phyloP scores from a whole-genome alignment of 2,329 filamentous ascomycete species.

The Dissoconium aciculare region DNA sequence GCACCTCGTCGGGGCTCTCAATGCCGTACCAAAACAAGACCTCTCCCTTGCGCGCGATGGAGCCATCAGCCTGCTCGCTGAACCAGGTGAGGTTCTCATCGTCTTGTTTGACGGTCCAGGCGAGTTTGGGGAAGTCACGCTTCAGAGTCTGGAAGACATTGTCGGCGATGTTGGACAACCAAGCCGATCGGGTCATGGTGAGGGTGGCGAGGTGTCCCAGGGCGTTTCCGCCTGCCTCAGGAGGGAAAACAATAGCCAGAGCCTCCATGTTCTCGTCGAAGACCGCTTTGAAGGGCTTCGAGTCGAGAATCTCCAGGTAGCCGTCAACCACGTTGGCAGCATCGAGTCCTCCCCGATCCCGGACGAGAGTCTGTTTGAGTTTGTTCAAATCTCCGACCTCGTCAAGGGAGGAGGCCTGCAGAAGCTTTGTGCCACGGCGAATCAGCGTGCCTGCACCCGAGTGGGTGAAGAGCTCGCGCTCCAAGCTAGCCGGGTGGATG shows the following conservation, averaged over 20 bases:
- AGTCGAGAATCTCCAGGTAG: constrained; percentile 65
- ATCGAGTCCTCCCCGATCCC: constrained; percentile 69
- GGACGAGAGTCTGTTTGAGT: constrained; percentile 67
- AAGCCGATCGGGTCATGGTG: constrained; percentile 84
- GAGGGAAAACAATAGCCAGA: constrained; percentile 72
- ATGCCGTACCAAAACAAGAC: constrained; percentile 96
- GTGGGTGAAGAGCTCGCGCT: constrained; percentile 94
- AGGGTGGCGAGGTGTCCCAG: constrained; percentile 78
- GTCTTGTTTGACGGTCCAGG: constrained; percentile 92
- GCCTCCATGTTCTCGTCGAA: constrained; percentile 91
- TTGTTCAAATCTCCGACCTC: constrained; percentile 63
- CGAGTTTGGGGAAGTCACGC: constrained; percentile 79
- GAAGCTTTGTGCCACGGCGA: constrained; percentile 77
- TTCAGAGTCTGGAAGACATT: constrained; percentile 89
- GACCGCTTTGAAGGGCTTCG: constrained; percentile 77
- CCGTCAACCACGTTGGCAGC: constrained; percentile 71
- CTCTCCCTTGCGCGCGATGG: constrained; percentile 61
- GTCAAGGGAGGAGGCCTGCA: constrained; percentile 53
- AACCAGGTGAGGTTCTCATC: constrained; percentile 98
- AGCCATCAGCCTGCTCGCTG: constrained; percentile 91
- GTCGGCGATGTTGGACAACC: constrained; percentile 87
- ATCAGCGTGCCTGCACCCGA: constrained; percentile 89
- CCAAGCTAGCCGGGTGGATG: constrained; percentile 87
- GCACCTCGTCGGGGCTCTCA: constrained; percentile 65
- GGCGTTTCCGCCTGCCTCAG: constrained; percentile 47